A percentile compares a stretch with the other conserved stretches of the same genome.
Conservation (phyloP, 129 eudicot genomes). For the Mikania micrantha region DNA sequence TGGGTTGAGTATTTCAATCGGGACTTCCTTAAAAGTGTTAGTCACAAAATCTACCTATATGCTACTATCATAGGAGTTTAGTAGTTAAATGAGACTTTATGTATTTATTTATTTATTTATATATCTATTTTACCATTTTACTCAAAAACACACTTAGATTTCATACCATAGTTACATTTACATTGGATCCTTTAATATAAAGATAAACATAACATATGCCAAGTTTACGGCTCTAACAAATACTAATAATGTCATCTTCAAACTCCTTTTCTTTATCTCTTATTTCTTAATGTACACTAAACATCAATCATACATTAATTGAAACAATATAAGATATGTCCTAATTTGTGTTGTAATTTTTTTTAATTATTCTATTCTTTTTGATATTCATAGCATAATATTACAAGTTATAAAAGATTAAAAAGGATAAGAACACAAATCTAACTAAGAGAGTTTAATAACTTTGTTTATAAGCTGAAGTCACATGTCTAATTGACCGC, state of each 20-base stretch:
- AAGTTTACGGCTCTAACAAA: not conserved
- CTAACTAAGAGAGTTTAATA: too few species aligned
- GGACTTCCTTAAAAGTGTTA: not conserved
- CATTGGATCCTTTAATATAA: too few species aligned
- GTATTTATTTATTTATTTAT: too few species aligned
- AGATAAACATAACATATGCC: not conserved
- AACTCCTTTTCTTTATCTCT: not conserved
- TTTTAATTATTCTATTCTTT: too few species aligned
- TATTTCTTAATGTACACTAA: not conserved
- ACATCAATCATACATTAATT: not conserved
- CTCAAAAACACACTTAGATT: not conserved
- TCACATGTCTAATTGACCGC: too few species aligned
- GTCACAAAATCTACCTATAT: not conserved
- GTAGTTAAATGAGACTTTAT: not conserved
- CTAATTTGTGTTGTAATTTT: not conserved
- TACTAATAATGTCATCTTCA: not conserved
- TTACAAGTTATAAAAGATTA: too few species aligned
- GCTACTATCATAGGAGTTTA: not conserved
- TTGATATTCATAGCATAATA: too few species aligned
- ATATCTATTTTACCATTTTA: not conserved
- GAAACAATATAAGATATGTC: not conserved
- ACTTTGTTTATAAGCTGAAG: too few species aligned
- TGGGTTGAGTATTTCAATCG: not conserved
- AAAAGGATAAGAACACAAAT: too few species aligned
- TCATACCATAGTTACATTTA: not conserved